phyloP scores from a whole-genome alignment of 139 green algal genomes.

The Coelastrella sp. region DNA sequence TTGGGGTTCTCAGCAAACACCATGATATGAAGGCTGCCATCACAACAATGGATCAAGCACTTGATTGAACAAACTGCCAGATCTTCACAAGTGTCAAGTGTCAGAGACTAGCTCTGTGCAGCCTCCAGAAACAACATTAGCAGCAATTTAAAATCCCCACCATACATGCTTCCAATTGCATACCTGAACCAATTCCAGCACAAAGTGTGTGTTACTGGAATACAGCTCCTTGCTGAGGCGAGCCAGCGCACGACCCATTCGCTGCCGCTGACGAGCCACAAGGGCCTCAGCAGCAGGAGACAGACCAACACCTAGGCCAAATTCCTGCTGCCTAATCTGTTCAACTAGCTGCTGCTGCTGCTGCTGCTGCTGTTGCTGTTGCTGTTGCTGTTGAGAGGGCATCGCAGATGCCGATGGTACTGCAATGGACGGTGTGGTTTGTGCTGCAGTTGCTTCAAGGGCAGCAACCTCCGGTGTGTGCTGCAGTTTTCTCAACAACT shows the following conservation, averaged over 20 bases:
- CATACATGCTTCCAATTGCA: too few relatives aligned
- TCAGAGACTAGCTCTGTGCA: too few relatives aligned
- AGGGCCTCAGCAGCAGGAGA: neutral
- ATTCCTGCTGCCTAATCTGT: neutral
- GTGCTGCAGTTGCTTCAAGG: too few relatives aligned
- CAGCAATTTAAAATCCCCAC: too few relatives aligned
- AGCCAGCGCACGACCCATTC: neutral
- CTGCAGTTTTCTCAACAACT: neutral
- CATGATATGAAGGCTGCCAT: neutral
- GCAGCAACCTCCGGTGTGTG: too few relatives aligned
- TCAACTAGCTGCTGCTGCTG: neutral
- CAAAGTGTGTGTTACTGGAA: slow-evolving; percentile 46
- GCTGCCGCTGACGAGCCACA: neutral
- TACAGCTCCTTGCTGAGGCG: slow-evolving; percentile 44
- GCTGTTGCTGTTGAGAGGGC: neutral
- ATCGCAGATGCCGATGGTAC: neutral
- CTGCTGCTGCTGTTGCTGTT: neutral
- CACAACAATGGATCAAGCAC: too few relatives aligned
- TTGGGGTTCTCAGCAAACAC: too few relatives aligned
- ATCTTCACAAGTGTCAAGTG: too few relatives aligned
- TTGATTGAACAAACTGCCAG: too few relatives aligned
- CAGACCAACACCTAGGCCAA: slow-evolving; percentile 9
- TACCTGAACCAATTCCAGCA: slow-evolving; percentile 56
- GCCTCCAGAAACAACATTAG: too few relatives aligned
- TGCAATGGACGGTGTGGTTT: too few relatives aligned